phyloP scores from a whole-genome alignment of 2,329 filamentous ascomycete genomes.

The Cladosporium velox region DNA sequence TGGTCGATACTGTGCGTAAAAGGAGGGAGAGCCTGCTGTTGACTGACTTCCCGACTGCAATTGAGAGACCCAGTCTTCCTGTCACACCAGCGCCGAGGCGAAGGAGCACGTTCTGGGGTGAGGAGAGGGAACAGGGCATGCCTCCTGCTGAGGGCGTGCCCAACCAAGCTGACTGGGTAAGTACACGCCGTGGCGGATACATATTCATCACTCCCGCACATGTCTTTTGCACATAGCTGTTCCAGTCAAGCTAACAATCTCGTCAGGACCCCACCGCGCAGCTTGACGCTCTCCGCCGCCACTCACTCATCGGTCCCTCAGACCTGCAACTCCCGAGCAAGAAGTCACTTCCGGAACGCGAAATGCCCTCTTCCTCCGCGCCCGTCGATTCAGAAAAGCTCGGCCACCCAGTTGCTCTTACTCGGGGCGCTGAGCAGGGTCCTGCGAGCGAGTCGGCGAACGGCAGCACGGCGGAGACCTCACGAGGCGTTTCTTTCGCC shows the following conservation, averaged over 20 bases:
- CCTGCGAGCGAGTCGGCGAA: background rate
- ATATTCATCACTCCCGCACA: too few species aligned
- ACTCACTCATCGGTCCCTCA: constrained; percentile 41
- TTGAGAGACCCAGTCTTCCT: constrained; percentile 82
- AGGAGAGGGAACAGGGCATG: constrained; percentile 60
- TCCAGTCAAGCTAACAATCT: background rate
- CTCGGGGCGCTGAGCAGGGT: background rate
- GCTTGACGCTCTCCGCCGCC: constrained; percentile 50
- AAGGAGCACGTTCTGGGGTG: constrained; percentile 68
- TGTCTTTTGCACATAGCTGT: background rate
- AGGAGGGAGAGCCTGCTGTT: constrained; percentile 64
- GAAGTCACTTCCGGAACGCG: constrained; percentile 30
- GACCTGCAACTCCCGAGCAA: constrained; percentile 35
- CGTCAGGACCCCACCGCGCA: constrained; percentile 48
- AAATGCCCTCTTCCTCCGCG: constrained; percentile 36
- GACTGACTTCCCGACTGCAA: constrained; percentile 82
- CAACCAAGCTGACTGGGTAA: constrained; percentile 90
- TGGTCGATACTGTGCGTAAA: constrained; percentile 34
- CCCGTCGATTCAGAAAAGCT: constrained; percentile 8
- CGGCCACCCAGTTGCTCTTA: constrained; percentile 19
- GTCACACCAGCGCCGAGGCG: constrained; percentile 84
- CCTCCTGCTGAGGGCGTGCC: constrained; percentile 82
- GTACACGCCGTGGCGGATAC: constrained; percentile 43
- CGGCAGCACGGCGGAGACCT: background rate
- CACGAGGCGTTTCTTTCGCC: background rate